Evolutionary conservation across 2,329 filamentous ascomycete species (phyloP), one percentile per base, ranked within the genome.

Genomic region (Ophiostoma piceae): DNA sequence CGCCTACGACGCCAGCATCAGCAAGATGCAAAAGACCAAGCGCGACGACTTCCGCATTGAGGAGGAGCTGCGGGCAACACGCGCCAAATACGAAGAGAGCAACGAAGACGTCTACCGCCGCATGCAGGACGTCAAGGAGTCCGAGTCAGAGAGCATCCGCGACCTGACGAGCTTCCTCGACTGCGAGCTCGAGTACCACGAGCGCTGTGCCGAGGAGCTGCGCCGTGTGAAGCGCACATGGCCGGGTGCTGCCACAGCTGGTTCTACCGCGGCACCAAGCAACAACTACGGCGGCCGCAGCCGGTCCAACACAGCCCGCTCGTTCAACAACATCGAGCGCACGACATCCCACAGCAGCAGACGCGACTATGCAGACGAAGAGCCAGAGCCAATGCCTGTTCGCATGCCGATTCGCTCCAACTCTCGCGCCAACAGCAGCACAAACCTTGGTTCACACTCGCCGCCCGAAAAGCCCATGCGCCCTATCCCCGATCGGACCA

Each of bases 121-220:
- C 69, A 98, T 98, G 95, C 88, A 96, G 79, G 94, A 98, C 77
- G 96, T 98, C 81, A 94, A 95, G 81, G 94, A 97, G 76, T 87
- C 92, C 29, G 94, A 98, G 79, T 84, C 84, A 62, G 94, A 98
- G 73, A 92, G 89, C 76, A 87, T 97, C 60, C 84, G 86, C 66
- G 92, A 97, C 76, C 82, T 98, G 70, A 88, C 88, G 3, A 83
- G 87, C 22, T 96, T 98, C 78, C 82, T 98, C 68, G 94, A 98
- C 72, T 90, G 92, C 57, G 91, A 98, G 80, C 84, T 98, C 71
- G 90, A 91, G 73, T 97, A 95, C 80, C 91, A 97, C 78, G 94
- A 98, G 78, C 89, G 91, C 72, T 97, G 92, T 77, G 87, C 91
- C 69, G 94, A 97, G 74, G 91, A 96, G 74, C 85, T 98, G 69